Evolutionary conservation across 1,139 yeast genomes (phyloP).

Genomic region (Saccharomyces hybrid): DNA sequence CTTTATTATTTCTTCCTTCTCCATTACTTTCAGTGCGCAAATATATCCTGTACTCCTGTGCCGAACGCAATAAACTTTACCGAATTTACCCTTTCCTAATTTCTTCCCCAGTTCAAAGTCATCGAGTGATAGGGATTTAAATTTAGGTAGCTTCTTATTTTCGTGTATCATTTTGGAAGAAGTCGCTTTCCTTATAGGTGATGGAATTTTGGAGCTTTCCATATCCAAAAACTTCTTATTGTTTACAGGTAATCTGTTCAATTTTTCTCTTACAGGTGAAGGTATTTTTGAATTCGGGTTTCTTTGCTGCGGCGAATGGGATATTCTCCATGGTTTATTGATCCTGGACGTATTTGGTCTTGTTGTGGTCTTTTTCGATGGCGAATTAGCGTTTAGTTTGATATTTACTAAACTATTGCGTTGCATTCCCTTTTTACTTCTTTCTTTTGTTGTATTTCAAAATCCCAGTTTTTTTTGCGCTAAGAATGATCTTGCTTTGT

Average conservation of each 20-base stretch:
- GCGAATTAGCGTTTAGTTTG: slow-evolving; percentile 15
- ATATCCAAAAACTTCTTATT: not conserved
- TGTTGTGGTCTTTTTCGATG: not conserved
- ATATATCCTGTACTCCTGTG: slow-evolving; percentile 71
- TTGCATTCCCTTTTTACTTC: slow-evolving; percentile 7
- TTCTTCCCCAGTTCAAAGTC: slow-evolving; percentile 87
- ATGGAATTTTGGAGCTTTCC: not conserved
- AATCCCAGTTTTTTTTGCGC: not conserved
- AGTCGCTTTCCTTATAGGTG: not conserved
- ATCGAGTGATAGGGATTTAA: slow-evolving; percentile 17
- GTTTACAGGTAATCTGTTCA: not conserved
- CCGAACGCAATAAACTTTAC: slow-evolving; percentile 82
- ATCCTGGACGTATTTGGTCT: not conserved
- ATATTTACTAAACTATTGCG: slow-evolving; percentile 20
- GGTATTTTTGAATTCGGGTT: slow-evolving; percentile 10
- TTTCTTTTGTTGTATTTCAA: not conserved
- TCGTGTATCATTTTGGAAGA: slow-evolving; percentile 1
- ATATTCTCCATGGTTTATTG: slow-evolving; percentile 15
- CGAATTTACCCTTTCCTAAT: slow-evolving; percentile 90
- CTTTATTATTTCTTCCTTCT: slow-evolving; percentile 65
- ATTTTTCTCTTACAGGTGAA: slow-evolving; percentile 8
- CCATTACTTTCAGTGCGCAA: slow-evolving; percentile 89
- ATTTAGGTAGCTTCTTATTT: not conserved
- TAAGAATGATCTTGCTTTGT: not conserved
- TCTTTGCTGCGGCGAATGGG: slow-evolving; percentile 10